Conservation (phyloP, 2,329 filamentous ascomycete genomes). For the Neurospora sp. region DNA sequence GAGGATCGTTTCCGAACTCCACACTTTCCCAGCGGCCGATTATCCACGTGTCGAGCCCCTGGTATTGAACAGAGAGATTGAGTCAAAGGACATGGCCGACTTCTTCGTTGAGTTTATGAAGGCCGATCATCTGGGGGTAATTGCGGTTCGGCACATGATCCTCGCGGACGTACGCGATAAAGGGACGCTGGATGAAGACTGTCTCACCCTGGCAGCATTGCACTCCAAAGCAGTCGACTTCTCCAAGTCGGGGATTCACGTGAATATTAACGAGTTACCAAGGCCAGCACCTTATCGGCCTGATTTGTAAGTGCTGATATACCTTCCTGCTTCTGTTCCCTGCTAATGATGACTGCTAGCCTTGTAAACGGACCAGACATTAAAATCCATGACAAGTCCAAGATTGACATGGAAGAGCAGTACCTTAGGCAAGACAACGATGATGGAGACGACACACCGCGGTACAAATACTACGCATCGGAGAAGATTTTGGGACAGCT, state of each 20-base stretch:
- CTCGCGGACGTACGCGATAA: conserved; percentile 42
- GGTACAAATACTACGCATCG: conserved; percentile 53
- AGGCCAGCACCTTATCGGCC: conserved; percentile 31
- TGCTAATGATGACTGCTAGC: conserved; percentile 20
- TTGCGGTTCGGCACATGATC: conserved; percentile 54
- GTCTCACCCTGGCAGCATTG: conserved; percentile 46
- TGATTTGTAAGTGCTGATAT: conserved; percentile 41
- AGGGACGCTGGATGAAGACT: conserved; percentile 44
- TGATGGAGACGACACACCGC: conserved; percentile 36
- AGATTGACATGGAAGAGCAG: conserved; percentile 29
- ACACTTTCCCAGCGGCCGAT: conserved; percentile 50
- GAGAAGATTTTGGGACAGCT: conserved; percentile 59
- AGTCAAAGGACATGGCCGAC: conserved; percentile 56
- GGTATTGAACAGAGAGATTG: conserved; percentile 52
- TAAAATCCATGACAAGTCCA: conserved; percentile 33
- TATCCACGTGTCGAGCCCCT: conserved; percentile 51
- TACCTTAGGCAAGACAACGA: conserved; percentile 24
- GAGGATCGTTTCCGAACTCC: conserved; percentile 27
- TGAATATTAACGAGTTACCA: conserved; percentile 35
- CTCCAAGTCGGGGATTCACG: conserved; percentile 60
- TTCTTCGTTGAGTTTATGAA: conserved; percentile 77
- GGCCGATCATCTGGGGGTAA: conserved; percentile 54
- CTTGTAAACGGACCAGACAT: conserved; percentile 36
- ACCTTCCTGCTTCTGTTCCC: background rate
- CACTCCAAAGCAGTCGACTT: conserved; percentile 67